phyloP scores from a whole-genome alignment of 2,329 filamentous ascomycete species.

The Bertia moriformis region DNA sequence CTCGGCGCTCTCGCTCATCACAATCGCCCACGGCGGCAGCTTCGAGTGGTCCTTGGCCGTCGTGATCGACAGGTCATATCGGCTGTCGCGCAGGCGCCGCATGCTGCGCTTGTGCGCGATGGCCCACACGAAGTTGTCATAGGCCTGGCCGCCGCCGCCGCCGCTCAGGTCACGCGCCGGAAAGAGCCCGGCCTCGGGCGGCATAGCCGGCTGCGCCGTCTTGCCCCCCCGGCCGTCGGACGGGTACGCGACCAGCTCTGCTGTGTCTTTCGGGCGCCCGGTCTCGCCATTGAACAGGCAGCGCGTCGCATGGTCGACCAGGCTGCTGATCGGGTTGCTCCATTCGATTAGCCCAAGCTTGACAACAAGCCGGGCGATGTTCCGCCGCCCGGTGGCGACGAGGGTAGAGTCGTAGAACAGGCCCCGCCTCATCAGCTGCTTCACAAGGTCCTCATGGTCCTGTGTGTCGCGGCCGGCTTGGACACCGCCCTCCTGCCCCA shows the following conservation, averaged over 20 bases:
- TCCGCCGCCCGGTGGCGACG: no score
- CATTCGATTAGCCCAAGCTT: no score
- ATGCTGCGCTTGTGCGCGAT: conserved; percentile 90
- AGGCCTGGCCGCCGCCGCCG: no score
- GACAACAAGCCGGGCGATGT: no score
- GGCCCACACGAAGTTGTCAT: conserved; percentile 87
- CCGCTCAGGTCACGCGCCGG: conserved; percentile 45
- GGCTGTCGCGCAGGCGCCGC: conserved; percentile 76
- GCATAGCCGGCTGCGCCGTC: conserved; percentile 54
- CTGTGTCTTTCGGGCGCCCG: conserved; percentile 35
- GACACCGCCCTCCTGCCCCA: no score
- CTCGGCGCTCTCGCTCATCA: conserved; percentile 96
- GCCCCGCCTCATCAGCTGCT: no score
- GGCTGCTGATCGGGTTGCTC: conserved; percentile 23
- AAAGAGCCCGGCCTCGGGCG: conserved; percentile 43
- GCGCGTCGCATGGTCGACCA: conserved; percentile 41
- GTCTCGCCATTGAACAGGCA: neutral
- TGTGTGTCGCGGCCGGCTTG: no score
- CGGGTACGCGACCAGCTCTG: conserved; percentile 68
- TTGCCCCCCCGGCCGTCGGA: conserved; percentile 85
- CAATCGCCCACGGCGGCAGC: conserved; percentile 74
- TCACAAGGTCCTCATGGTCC: no score
- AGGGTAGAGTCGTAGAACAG: no score
- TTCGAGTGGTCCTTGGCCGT: conserved; percentile 84
- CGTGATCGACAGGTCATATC: conserved; percentile 87